Evolutionary conservation across 768 basidiomycete species (phyloP).

Genomic region (Pisolithus albus): DNA sequence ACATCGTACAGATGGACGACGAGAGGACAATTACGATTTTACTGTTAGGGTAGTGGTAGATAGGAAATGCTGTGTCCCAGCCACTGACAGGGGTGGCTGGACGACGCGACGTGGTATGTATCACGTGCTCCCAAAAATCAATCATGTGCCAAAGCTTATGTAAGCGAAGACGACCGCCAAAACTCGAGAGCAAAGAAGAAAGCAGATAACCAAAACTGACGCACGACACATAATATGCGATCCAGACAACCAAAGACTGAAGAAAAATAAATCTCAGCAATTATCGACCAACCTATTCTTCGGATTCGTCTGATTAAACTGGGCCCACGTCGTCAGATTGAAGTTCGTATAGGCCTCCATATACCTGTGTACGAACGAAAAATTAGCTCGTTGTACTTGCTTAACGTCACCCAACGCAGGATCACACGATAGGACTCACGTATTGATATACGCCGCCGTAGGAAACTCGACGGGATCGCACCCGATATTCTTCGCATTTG

Average conservation of each 20-base stretch:
- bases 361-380: slow-evolving; percentile 23
- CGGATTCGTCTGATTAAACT: slow-evolving; percentile 49
- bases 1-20: no score
- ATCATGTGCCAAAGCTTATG: slow-evolving; percentile 1
- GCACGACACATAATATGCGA: background rate
- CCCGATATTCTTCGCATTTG: slow-evolving; percentile 44
- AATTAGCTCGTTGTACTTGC: no score
- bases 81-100: slow-evolving; percentile 19
- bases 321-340: slow-evolving; percentile 40
- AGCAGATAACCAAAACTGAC: background rate
- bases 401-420: background rate
- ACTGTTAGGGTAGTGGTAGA: no score
- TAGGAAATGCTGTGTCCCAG: no score
- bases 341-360: slow-evolving; percentile 39
- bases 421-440: slow-evolving; percentile 34
- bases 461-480: slow-evolving; percentile 71
- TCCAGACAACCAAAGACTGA: background rate
- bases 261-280: slow-evolving; percentile 13
- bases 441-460: slow-evolving; percentile 68
- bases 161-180: no score
- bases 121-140: slow-evolving; percentile 22
- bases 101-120: slow-evolving; percentile 9
- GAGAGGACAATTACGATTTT: no score
- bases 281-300: slow-evolving; percentile 42
- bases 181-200: background rate